Conservation (phyloP, 2,329 filamentous ascomycete species). For the Diaporthe ampelina region DNA sequence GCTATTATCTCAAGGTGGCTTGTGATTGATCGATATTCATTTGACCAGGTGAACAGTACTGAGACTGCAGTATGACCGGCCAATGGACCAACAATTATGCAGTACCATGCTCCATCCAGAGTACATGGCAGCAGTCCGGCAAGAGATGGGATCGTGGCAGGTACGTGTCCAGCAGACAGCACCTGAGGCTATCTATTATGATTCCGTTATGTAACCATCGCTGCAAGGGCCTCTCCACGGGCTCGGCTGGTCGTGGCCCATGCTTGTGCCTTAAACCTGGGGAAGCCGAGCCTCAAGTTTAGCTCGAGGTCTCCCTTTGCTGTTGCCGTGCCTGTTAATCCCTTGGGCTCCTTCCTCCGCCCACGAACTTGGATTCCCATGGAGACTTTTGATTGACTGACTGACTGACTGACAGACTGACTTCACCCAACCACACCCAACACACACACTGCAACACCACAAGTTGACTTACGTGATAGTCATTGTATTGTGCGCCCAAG, state of each 20-base stretch:
- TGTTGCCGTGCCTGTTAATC: neutral
- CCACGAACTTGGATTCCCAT: neutral
- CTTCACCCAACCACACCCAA: neutral
- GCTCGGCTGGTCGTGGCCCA: conserved; percentile 2
- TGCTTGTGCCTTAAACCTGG: conserved; percentile 31
- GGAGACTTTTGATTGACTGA: neutral
- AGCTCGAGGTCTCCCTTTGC: conserved; percentile 2
- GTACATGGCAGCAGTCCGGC: neutral
- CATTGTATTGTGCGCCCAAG: no score
- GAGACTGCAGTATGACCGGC: no score
- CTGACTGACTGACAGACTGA: neutral
- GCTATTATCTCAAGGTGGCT: no score
- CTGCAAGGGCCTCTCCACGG: conserved; percentile 6
- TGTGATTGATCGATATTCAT: no score
- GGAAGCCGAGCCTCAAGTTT: conserved; percentile 31
- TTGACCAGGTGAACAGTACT: no score
- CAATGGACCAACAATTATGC: no score
- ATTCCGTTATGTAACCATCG: conserved; percentile 32
- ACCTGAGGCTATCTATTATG: neutral
- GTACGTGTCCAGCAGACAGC: neutral
- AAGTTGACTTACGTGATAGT: neutral
- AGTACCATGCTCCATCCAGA: neutral
- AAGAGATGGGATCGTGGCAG: neutral
- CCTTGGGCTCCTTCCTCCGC: neutral
- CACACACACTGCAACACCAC: neutral